Base-by-base conservation (phyloP, 2,329 filamentous ascomycete species). In the Pseudogymnoascus sp. region DNA sequence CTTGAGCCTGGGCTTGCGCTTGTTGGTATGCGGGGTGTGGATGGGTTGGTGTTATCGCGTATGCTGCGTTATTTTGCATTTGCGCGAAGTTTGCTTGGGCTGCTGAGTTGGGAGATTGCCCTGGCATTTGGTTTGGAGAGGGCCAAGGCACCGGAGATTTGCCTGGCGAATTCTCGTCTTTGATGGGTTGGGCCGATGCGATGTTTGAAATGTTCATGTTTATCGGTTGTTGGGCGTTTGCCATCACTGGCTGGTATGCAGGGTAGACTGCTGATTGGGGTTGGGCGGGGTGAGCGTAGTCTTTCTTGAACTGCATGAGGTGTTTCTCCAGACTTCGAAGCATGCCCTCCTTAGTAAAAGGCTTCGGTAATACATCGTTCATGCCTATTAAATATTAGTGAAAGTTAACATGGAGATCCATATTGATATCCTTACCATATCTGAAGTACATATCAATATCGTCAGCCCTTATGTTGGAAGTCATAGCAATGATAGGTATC, bases 381-480 rank as follows among this genome's bases (percentile, higher is more conserved):
- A 99, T 97, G 46, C 93, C 93, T 96, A 69, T 6, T 77, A 70
- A 35, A 2, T 31, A 61, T 63, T 14, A 31, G 50, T 12, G 59
- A 38, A 16, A 12, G 50, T 40, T 10, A 3, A 38, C 6, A 56
- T 28, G 35, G 64, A 63, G 68, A n/a, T 41, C 3, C 26, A 4
- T 16, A 61, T 66, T 70, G 69, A 63, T 63, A 50, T 24, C 75
- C 88, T 80, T 83, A 95, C 93, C 95, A 78, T 96, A 93, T 71
- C 93, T 88, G 78, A 97, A 98, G 74, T 99, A 99, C 78, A 96
- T 93, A 62, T 93, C 90, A 66, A 98, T 96, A 73, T 99, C 95
- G 71, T 97, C 93, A 65, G 91, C 93, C 67, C 95, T 86, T 67
- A 99, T 98, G 73, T 98, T 99, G 3, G 93, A 97, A 2, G 95